Evolutionary conservation across 306 rosid genomes (phyloP).

Genomic region (Clitoria ternatea): DNA sequence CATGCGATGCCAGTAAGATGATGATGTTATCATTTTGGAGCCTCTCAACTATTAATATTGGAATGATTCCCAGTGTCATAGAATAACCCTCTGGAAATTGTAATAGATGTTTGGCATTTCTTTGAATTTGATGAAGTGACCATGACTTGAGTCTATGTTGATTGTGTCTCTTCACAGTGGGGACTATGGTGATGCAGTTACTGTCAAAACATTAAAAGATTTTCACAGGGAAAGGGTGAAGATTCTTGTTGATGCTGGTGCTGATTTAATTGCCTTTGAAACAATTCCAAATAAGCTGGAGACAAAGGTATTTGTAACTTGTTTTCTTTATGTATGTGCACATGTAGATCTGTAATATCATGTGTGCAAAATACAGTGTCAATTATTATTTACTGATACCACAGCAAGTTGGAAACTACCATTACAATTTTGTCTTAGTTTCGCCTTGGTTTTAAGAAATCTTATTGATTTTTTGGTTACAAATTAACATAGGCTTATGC

Average conservation of each 20-base stretch:
- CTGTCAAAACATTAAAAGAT: conserved; percentile 56
- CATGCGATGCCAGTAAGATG: background rate
- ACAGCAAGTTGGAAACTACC: background rate
- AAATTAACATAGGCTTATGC: conserved; percentile 62
- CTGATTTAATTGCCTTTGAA: conserved; percentile 86
- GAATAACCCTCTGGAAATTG: background rate
- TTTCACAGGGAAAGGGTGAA: conserved; percentile 80
- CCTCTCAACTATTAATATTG: background rate
- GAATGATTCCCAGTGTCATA: background rate
- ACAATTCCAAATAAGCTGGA: conserved; percentile 81
- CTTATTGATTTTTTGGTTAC: background rate
- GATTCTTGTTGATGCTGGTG: conserved; percentile 69
- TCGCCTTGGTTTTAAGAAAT: conserved; percentile 2
- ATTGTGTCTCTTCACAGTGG: conserved; percentile 46
- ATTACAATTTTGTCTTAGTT: background rate
- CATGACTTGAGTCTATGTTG: background rate
- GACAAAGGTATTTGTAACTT: conserved; percentile 50
- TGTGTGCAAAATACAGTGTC: background rate
- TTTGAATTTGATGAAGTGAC: background rate
- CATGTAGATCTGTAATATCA: background rate
- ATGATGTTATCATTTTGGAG: too few species aligned
- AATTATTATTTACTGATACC: background rate
- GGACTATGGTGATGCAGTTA: conserved; percentile 62
- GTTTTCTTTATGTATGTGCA: background rate
- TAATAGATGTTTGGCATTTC: background rate